A percentile compares a stretch with the other conserved stretches of the same genome.
Conservation (phyloP, 345 rosid species). For the Salix suchowensis region DNA sequence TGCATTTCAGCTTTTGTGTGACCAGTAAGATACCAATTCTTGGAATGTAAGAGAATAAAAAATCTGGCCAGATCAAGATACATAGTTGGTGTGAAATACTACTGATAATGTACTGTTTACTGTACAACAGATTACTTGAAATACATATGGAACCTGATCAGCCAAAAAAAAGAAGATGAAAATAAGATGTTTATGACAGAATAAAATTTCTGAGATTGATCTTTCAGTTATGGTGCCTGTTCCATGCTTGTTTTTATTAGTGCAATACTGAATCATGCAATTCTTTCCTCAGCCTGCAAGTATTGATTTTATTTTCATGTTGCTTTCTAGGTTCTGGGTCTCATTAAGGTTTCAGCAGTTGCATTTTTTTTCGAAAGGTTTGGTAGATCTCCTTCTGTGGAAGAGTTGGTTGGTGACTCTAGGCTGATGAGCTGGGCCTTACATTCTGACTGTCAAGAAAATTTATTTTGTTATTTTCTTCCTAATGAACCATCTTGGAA, state of each 20-base stretch:
- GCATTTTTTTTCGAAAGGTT: conserved; percentile 41
- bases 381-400: conserved; percentile 56
- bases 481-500: conserved; percentile 79
- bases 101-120: too few relatives aligned
- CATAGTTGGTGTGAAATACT: too few relatives aligned
- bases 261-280: background rate
- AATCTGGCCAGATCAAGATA: too few relatives aligned
- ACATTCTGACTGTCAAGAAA: conserved; percentile 91
- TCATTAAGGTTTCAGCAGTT: conserved; percentile 67
- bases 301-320: conserved; percentile 15
- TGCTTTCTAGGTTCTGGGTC: conserved; percentile 74
- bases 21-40: background rate
- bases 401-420: conserved; percentile 60
- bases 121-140: too few relatives aligned
- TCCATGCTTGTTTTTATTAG: too few relatives aligned
- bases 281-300: background rate
- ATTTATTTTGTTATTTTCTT: conserved; percentile 52
- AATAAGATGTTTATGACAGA: too few relatives aligned
- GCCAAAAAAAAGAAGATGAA: too few relatives aligned
- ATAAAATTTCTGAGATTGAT: too few relatives aligned
- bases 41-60: background rate
- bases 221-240: too few relatives aligned
- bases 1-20: background rate
- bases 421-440: conserved; percentile 77
- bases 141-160: too few relatives aligned